Conservation (phyloP, 805 yeast genomes). For the Kodamaea lidongshanica region DNA sequence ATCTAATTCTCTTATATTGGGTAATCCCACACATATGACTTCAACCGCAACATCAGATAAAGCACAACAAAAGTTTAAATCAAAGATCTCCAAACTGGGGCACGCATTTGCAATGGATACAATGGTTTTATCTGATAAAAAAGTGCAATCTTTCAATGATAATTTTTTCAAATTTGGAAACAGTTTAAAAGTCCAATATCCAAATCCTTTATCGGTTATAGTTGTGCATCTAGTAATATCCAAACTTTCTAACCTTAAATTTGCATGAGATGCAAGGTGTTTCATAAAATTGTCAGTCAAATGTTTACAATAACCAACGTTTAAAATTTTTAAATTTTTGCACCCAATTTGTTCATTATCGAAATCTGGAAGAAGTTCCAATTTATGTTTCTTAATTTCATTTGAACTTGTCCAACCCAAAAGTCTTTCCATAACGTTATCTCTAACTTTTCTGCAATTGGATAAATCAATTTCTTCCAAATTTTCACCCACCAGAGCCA, state of each 20-base stretch:
- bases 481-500: slow-evolving; percentile 54
- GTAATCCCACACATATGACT: slow-evolving; percentile 62
- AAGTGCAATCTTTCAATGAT: slow-evolving; percentile 66
- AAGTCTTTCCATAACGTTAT: slow-evolving; percentile 63
- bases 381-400: slow-evolving; percentile 5
- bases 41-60: slow-evolving; percentile 64
- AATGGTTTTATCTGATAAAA: slow-evolving; percentile 59
- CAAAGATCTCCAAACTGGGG: slow-evolving; percentile 48
- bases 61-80: slow-evolving; percentile 71
- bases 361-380: slow-evolving; percentile 6
- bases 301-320: slow-evolving; percentile 70
- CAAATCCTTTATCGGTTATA: slow-evolving; percentile 68
- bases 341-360: slow-evolving; percentile 44
- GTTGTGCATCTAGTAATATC: slow-evolving; percentile 72
- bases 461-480: slow-evolving; percentile 59
- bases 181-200: slow-evolving; percentile 53
- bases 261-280: slow-evolving; percentile 56
- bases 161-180: slow-evolving; percentile 50
- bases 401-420: slow-evolving; percentile 47
- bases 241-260: slow-evolving; percentile 46
- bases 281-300: slow-evolving; percentile 63
- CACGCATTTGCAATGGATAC: slow-evolving; percentile 58
- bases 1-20: slow-evolving; percentile 45
- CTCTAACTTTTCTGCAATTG: slow-evolving; percentile 68
- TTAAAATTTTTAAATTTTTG: slow-evolving; percentile 45